Evolutionary conservation across 305 asterid species (phyloP).

Genomic region (Solanum hybrid): DNA sequence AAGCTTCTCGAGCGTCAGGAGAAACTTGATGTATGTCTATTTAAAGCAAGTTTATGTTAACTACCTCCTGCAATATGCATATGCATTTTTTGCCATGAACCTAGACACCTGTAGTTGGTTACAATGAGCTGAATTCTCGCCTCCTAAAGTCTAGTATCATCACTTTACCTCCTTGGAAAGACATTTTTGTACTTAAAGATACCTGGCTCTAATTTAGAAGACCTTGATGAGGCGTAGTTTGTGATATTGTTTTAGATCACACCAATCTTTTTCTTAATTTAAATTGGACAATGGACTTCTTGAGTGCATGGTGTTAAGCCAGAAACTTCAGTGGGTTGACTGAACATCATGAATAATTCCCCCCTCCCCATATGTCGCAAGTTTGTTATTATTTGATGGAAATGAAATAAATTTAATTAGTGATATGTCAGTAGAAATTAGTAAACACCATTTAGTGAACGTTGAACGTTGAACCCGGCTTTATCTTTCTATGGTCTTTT

Average conservation of each 20-base stretch:
- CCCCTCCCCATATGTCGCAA: neutral
- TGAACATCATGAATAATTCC: neutral
- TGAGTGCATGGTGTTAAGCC: neutral
- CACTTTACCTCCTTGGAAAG: neutral
- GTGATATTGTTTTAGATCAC: neutral
- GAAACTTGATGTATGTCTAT: conserved; percentile 70
- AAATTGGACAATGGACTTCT: neutral
- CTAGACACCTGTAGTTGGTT: neutral
- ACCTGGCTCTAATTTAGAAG: neutral
- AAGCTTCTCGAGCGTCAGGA: conserved; percentile 81
- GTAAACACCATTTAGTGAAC: neutral
- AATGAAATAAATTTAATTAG: neutral
- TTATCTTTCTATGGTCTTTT: neutral
- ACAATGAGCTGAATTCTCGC: neutral
- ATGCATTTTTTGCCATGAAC: neutral
- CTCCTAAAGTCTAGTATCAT: neutral
- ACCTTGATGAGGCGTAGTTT: neutral
- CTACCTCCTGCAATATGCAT: neutral
- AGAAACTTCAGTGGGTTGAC: neutral
- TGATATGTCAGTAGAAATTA: neutral
- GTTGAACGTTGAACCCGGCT: neutral
- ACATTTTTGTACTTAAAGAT: neutral
- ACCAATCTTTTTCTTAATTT: neutral
- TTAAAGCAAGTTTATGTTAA: neutral
- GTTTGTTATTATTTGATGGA: neutral